Evolutionary conservation across 768 basidiomycete species (phyloP).

Genomic region (Pulveroboletus sp.): DNA sequence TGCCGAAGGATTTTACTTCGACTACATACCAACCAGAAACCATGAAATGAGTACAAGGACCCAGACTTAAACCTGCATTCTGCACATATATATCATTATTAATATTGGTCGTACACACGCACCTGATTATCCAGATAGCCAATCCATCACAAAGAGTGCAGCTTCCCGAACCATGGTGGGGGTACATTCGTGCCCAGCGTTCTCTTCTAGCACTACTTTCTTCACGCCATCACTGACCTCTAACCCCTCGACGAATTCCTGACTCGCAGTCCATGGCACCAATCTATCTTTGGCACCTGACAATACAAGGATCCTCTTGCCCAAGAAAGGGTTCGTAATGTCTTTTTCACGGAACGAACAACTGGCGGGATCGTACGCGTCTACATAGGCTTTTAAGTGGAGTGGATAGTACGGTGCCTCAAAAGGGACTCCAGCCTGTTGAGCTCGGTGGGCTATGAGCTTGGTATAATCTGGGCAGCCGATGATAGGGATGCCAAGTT

Average conservation of each 20-base stretch:
- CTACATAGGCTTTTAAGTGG: conserved; percentile 47
- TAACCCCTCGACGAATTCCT: conserved; percentile 52
- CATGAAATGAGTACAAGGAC: too few relatives aligned
- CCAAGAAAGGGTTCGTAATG: conserved; percentile 53
- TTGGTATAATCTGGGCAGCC: conserved; percentile 68
- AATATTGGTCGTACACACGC: not conserved
- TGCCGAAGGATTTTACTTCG: not conserved
- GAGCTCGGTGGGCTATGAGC: conserved; percentile 57
- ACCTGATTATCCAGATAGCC: conserved; percentile 19
- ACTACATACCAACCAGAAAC: too few relatives aligned
- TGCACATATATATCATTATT: not conserved
- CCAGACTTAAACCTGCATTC: too few relatives aligned
- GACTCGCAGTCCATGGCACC: conserved; percentile 62
- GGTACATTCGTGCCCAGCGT: conserved; percentile 61
- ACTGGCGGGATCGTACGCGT: conserved; percentile 41
- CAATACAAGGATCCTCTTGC: conserved; percentile 71
- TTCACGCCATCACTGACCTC: conserved; percentile 57
- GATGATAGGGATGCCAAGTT: conserved; percentile 49
- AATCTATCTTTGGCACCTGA: conserved; percentile 61
- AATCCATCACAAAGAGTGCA: conserved; percentile 27
- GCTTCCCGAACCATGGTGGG: conserved; percentile 53
- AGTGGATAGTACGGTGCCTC: conserved; percentile 56
- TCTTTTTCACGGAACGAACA: conserved; percentile 39
- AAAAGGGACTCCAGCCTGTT: conserved; percentile 38
- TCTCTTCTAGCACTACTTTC: conserved; percentile 49